Evolutionary conservation across 352 stramenopile genomes (phyloP), one percentile per base, ranked within the genome.

Genomic region (Phytopythium montanum): DNA sequence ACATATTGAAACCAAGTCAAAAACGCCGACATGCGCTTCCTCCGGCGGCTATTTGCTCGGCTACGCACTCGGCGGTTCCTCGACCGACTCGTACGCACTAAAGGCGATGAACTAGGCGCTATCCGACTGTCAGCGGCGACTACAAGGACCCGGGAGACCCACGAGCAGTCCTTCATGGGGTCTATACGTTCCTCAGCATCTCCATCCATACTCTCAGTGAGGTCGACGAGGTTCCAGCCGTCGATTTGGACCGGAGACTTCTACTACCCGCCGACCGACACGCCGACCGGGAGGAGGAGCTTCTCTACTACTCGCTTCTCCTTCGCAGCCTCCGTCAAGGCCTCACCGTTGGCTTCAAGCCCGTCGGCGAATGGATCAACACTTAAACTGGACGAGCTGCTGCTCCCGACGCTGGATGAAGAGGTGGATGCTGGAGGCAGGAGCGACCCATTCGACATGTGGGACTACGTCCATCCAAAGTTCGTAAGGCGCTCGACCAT

Each of bases 381-480:
- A 19, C 33, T 42, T 7, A 8, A 33, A 1, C 50, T 56, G n/a
- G 50, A 52, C 21, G 23, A 42, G 19, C 33, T 42, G 7, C 2
- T 45, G 2, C 29, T 31, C 29, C 23, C 50, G 31, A 45, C 39
- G 36, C 23, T 34, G 50, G 39, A 61, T n/a, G 44, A 56, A n/a
- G 29, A 56, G 18, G 21, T 2, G 19, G 50, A 31, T 4, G 34
- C 29, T 10, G 28, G 33, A 23, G 5, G 46, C 46, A 59, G 69
- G 10, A 67, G 69, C 31, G 56, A 54, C 19, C 26, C 65, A n/a
- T 85, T 85, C 58, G 75, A 82, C 29, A 74, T 85, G 65, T 85
- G 75, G 75, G 75, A 85, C 54, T 85, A 82, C 49, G 69, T 85
- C 34, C 81, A 72, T 59, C 73, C 73, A 3, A 71, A 79, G 54